Evolutionary conservation across 768 basidiomycete genomes (phyloP).

Genomic region (Boletus edulis): DNA sequence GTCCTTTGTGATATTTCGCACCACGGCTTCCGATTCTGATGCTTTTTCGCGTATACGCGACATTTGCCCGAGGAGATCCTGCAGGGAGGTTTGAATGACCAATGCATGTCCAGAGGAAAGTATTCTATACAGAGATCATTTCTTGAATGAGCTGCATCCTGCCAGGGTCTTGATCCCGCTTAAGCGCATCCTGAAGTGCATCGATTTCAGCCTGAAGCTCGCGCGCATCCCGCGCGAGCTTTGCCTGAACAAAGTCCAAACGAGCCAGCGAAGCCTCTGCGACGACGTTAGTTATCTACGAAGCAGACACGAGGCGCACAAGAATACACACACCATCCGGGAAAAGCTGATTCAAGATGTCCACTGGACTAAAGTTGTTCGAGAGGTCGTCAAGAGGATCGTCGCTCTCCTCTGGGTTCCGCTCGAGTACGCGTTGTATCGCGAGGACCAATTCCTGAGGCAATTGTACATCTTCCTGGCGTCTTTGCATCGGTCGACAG

Average conservation of each 20-base stretch:
- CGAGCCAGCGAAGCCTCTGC: constrained; percentile 75
- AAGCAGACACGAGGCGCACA: neutral
- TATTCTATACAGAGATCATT: constrained; percentile 79
- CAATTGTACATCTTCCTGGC: constrained; percentile 42
- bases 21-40: constrained; percentile 94
- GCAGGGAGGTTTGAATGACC: constrained; percentile 9
- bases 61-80: constrained; percentile 96
- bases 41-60: constrained; percentile 95
- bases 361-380: constrained; percentile 53
- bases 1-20: constrained; percentile 92
- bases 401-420: constrained; percentile 39
- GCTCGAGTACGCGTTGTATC: constrained; percentile 68
- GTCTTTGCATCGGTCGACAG: constrained; percentile 19
- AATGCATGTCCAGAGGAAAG: neutral
- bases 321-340: constrained; percentile 63
- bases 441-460: constrained; percentile 66
- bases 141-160: constrained; percentile 91
- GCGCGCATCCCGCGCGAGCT: constrained; percentile 65
- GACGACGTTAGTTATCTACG: neutral
- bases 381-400: constrained; percentile 61
- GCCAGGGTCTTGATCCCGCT: constrained; percentile 78
- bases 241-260: constrained; percentile 67
- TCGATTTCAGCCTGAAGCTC: constrained; percentile 73
- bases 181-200: constrained; percentile 61
- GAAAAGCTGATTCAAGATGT: constrained; percentile 61